Base-by-base conservation (phyloP, 2,329 filamentous ascomycete species). In the Colletotrichum cordylinicola region DNA sequence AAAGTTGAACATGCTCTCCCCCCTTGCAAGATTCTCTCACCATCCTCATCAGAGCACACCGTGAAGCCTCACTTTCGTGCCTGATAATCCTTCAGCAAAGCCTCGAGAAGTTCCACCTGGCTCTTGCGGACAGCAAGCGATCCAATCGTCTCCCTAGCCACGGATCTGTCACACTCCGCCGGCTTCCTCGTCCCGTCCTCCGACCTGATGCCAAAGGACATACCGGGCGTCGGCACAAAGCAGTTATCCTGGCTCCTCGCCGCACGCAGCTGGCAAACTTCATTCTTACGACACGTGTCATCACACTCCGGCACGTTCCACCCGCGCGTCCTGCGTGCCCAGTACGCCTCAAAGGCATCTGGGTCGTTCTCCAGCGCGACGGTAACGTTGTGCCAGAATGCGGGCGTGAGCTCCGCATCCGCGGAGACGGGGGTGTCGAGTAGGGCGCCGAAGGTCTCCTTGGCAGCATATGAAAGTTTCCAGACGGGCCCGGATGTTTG, bases 1-100 rank as follows among this genome's bases (percentile, higher is more conserved):
- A 5, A n/a, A 43, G n/a, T 3, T 0, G 0, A 43, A 43, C 9
- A 48, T n/a, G 39, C 0, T n/a, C 9, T n/a, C 12, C 39, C 3
- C 4, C 0, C 18, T n/a, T 48, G 5, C 18, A 48, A 48, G 9
- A 1, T 6, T 48, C 0, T 8, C 9, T 18, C 39, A 4, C 5
- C 2, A n/a, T n/a, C 1, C 39, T 48, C 0, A n/a, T 3, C 9
- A n/a, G 9, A 0, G 18, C 18, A 6, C 4, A 0, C 39, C 3
- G 4, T 2, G 18, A n/a, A 21, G 43, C 0, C 10, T 48, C 6
- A 21, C 43, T 48, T 48, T 21, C 43, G 0, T 0, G 43, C n/a
- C n/a, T 48, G 6, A 5, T 48, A 0, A 6, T 16, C 31, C 58
- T 12, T 35, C 58, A n/a, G 8, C 58, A 61, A 21, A 2, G n/a